Conservation (phyloP, 1,284 basidiomycete genomes). For the Pisolithus thermaeus region DNA sequence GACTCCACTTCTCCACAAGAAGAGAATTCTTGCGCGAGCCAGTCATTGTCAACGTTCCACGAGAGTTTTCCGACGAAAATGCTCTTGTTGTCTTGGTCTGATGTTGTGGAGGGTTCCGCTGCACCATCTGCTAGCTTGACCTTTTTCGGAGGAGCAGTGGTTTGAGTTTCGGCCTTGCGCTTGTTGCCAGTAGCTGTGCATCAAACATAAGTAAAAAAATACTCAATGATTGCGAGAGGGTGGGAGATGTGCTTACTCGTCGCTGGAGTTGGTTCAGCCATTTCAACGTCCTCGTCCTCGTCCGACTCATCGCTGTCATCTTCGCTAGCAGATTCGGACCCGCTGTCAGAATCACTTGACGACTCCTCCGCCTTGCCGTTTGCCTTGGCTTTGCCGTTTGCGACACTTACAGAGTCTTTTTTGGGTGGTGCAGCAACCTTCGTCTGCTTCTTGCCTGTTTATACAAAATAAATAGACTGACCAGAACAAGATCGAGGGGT, state of each 20-base stretch:
- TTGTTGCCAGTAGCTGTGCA: conserved; percentile 43
- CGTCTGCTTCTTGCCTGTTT: background rate
- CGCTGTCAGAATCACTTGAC: conserved; percentile 25
- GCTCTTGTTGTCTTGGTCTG: conserved; percentile 58
- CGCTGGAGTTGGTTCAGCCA: conserved; percentile 42
- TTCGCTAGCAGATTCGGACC: conserved; percentile 8
- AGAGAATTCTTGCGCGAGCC: conserved; percentile 89
- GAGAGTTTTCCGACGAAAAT: conserved; percentile 93
- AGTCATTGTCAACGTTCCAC: conserved; percentile 98
- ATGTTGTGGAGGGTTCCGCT: conserved; percentile 39
- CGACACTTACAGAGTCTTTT: background rate
- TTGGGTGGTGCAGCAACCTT: background rate
- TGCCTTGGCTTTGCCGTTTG: background rate
- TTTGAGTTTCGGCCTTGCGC: conserved; percentile 78
- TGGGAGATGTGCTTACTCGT: conserved; percentile 34
- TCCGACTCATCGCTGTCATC: conserved; percentile 25
- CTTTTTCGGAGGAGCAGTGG: conserved; percentile 71
- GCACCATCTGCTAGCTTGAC: conserved; percentile 62
- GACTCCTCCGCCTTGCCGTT: conserved; percentile 4
- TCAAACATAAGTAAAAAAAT: conserved; percentile 15
- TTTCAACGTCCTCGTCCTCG: conserved; percentile 49
- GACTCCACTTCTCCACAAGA: conserved; percentile 84
- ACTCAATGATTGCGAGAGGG: conserved; percentile 1
- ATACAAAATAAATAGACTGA: background rate
- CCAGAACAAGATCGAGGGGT: background rate